These are phyloP conservation scores for Fusarium multiceps DNA, from an alignment of 2,329 filamentous ascomycete genomes.

Conservation along the genomic window DNA sequence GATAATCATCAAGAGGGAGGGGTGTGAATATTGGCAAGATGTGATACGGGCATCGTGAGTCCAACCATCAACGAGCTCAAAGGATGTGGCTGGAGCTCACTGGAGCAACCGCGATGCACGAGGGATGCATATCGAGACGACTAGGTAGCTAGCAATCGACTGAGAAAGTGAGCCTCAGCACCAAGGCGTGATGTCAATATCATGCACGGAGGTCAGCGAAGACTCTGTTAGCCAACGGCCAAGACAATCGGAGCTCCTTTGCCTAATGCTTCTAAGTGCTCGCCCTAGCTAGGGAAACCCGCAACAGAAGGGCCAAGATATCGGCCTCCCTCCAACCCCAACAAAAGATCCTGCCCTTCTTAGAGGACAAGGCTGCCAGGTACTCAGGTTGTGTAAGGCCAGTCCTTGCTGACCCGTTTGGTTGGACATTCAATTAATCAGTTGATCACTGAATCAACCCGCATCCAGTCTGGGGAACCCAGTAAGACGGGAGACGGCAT, in stretches of 20 bases:
- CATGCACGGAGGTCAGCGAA: constrained; percentile 43
- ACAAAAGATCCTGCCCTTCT: constrained; percentile 37
- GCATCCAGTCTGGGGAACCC: constrained; percentile 9
- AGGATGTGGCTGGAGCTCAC: constrained; percentile 47
- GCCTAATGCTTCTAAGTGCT: constrained; percentile 37
- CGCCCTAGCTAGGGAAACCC: constrained; percentile 35
- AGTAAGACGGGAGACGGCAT: constrained; percentile 38
- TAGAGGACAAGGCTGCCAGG: constrained; percentile 30
- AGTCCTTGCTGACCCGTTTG: constrained; percentile 7
- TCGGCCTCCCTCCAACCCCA: constrained; percentile 36
- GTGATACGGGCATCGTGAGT: constrained; percentile 43
- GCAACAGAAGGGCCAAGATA: constrained; percentile 39
- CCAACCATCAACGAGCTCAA: constrained; percentile 31
- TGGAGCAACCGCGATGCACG: constrained; percentile 42
- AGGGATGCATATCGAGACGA: constrained; percentile 25
- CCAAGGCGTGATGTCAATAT: constrained; percentile 41
- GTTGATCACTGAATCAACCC: constrained; percentile 33
- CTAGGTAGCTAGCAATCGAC: constrained; percentile 18
- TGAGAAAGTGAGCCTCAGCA: constrained; percentile 16
- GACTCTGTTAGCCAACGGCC: constrained; percentile 20
- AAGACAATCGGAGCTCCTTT: constrained; percentile 27
- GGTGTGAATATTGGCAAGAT: constrained; percentile 40
- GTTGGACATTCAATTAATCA: constrained; percentile 22
- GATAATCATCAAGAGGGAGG: constrained; percentile 38
- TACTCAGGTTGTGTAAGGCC: constrained; percentile 28